A percentile compares a stretch with the other conserved stretches of the same genome.
Evolutionary conservation across 345 rosid genomes (phyloP).

Genomic region (Leavenworthia alabamica): DNA sequence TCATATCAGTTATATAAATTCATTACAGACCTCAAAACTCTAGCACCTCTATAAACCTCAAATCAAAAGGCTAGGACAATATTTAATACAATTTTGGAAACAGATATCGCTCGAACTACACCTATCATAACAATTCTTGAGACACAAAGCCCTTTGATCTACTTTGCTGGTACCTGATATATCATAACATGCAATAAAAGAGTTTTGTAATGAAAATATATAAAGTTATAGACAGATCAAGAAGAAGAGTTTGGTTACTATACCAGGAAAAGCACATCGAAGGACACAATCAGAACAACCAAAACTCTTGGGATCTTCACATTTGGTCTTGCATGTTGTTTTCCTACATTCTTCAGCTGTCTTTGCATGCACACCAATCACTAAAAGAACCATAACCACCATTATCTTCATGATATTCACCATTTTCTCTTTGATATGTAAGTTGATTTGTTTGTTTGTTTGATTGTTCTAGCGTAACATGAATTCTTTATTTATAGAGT

Average conservation of each 20-base stretch:
- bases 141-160: too few relatives aligned
- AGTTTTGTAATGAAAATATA: too few relatives aligned
- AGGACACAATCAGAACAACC: not conserved
- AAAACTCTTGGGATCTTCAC: not conserved
- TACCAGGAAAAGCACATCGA: too few relatives aligned
- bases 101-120: not conserved
- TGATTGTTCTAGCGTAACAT: not conserved
- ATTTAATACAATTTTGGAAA: not conserved
- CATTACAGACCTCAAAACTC: not conserved
- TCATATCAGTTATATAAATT: not conserved
- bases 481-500: not conserved
- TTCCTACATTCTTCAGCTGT: not conserved
- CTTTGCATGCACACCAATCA: not conserved
- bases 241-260: too few relatives aligned
- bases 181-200: too few relatives aligned
- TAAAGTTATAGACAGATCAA: too few relatives aligned
- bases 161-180: too few relatives aligned
- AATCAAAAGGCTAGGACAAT: not conserved
- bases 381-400: not conserved
- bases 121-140: not conserved
- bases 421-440: not conserved
- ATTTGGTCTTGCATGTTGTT: not conserved
- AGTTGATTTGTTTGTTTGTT: not conserved
- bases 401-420: not conserved
- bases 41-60: not conserved